Conservation (phyloP, 1,284 basidiomycete species). For the Melampsora americana region DNA sequence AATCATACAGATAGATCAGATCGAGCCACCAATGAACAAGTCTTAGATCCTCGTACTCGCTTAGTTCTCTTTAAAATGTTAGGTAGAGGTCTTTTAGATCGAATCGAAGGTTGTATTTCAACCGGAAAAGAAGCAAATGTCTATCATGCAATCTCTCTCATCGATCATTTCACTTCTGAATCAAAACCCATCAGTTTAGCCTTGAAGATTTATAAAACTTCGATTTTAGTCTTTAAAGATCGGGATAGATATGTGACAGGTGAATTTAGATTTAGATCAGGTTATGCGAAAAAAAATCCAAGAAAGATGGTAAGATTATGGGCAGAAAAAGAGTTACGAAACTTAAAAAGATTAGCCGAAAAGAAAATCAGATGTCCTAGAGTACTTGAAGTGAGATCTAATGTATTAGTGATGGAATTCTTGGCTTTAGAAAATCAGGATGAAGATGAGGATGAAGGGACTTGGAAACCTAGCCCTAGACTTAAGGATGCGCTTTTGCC, state of each 20-base stretch:
- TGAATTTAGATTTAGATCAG: conserved; percentile 87
- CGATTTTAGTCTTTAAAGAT: conserved; percentile 94
- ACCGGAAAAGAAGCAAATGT: conserved; percentile 98
- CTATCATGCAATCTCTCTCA: conserved; percentile 68
- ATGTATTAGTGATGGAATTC: conserved; percentile 95
- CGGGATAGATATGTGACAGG: conserved; percentile 82
- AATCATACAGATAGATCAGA: conserved; percentile 90
- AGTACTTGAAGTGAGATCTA: conserved; percentile 88
- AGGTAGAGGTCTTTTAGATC: conserved; percentile 74
- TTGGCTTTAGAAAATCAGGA: conserved; percentile 71
- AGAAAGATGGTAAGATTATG: conserved; percentile 98
- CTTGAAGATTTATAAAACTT: conserved; percentile 97
- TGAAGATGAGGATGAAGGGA: conserved; percentile 61
- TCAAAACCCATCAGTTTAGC: conserved; percentile 64
- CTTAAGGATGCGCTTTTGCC: conserved; percentile 80
- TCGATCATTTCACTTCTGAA: conserved; percentile 55
- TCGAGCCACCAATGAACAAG: conserved; percentile 89
- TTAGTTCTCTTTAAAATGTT: conserved; percentile 91
- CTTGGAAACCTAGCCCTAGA: conserved; percentile 57
- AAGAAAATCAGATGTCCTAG: conserved; percentile 83
- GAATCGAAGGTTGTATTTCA: conserved; percentile 87
- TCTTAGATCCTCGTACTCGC: conserved; percentile 83
- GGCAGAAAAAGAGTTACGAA: conserved; percentile 99
- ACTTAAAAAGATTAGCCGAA: conserved; percentile 75
- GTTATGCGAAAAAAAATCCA: conserved; percentile 87